phyloP scores from a whole-genome alignment of 345 rosid genomes.

The Erysimum cheiranthoides region DNA sequence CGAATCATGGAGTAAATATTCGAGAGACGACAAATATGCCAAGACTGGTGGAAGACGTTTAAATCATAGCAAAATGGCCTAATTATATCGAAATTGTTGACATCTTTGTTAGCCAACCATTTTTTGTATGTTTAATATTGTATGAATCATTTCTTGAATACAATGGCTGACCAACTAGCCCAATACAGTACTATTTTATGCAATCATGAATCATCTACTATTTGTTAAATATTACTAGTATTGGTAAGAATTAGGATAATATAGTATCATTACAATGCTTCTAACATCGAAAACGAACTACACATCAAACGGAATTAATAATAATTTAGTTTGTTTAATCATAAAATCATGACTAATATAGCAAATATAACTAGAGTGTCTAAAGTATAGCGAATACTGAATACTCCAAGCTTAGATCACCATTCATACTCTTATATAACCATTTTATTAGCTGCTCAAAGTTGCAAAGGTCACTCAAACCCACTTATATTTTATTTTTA shows the following conservation, averaged over 20 bases:
- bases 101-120: not conserved
- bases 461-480: conserved; percentile 10
- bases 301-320: not conserved
- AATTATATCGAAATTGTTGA: not conserved
- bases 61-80: not conserved
- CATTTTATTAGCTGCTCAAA: conserved; percentile 1
- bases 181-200: not conserved
- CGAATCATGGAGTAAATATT: not conserved
- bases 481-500: not conserved
- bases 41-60: not conserved
- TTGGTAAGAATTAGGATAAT: not conserved
- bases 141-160: too few relatives aligned
- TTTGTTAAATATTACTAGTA: not conserved
- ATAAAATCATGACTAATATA: not conserved
- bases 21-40: not conserved
- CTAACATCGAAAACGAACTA: too few relatives aligned
- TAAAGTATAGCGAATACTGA: not conserved
- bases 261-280: not conserved
- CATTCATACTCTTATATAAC: not conserved
- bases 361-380: not conserved
- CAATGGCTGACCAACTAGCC: not conserved
- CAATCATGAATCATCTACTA: not conserved
- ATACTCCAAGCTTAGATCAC: not conserved
- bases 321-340: not conserved
- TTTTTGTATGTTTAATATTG: too few relatives aligned